Evolutionary conservation across 1,139 yeast species (phyloP).

Genomic region (Dujonia santamariae): DNA sequence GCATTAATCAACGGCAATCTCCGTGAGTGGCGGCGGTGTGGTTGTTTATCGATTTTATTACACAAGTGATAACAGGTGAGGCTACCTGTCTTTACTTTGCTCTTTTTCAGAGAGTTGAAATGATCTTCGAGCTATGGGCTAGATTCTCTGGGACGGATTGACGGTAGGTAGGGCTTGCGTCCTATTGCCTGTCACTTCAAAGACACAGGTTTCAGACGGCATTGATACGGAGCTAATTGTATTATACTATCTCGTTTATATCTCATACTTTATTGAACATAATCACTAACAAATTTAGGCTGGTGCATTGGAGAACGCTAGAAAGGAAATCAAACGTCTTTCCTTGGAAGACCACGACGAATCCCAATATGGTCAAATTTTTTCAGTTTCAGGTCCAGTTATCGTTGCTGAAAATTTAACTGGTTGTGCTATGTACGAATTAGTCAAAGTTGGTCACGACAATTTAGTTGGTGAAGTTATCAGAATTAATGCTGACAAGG

Average conservation of each 20-base stretch:
- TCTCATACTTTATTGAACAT: not conserved
- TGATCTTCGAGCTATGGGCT: no score
- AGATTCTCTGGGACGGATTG: no score
- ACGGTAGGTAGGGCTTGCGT: no score
- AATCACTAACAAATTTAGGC: constrained; percentile 46
- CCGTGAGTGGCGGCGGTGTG: no score
- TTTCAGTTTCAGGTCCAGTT: constrained; percentile 97
- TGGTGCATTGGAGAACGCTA: constrained; percentile 96
- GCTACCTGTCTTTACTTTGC: no score
- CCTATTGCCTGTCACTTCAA: constrained; percentile 1
- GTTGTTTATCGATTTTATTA: no score
- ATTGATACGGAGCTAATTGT: no score
- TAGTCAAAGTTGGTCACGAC: constrained; percentile 96
- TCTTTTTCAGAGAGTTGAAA: no score
- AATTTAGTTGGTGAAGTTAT: constrained; percentile 97
- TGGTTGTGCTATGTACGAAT: constrained; percentile 99
- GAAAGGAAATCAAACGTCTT: constrained; percentile 86
- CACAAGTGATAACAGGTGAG: no score
- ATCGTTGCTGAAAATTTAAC: constrained; percentile 97
- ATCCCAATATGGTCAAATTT: constrained; percentile 81
- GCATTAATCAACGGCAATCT: no score
- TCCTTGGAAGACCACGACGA: constrained; percentile 75
- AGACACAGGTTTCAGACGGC: not conserved
- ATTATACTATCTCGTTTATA: not conserved
- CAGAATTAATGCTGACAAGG: constrained; percentile 93